Percentiles rank a stretch among this genome's conserved stretches.
Conservation (phyloP, 2,329 filamentous ascomycete species). For the Fragosphaeria purpurea region DNA sequence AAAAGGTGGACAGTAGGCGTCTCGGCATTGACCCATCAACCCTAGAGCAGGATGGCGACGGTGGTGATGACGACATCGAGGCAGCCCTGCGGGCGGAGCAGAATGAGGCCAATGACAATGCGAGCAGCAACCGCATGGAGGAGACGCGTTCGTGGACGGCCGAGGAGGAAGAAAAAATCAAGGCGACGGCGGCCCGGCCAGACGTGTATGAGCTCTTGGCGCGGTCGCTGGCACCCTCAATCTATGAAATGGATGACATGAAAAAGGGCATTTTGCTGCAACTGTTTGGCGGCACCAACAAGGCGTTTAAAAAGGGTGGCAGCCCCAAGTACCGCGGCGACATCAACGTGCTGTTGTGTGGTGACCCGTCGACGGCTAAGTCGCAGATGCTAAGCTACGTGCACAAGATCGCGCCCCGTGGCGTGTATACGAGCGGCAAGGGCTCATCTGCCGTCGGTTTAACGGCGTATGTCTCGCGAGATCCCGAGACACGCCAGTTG, state of each 20-base stretch:
- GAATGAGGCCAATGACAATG: conserved; percentile 29
- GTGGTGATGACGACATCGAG: conserved; percentile 52
- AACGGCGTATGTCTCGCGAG: conserved; percentile 70
- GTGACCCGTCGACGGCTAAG: conserved; percentile 93
- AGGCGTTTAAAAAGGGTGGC: conserved; percentile 91
- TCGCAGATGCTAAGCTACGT: conserved; percentile 92
- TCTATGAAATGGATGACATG: conserved; percentile 97
- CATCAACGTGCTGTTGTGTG: conserved; percentile 93
- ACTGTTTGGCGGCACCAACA: conserved; percentile 95
- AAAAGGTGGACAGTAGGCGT: conserved; percentile 92
- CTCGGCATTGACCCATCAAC: conserved; percentile 87
- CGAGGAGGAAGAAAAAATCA: conserved; percentile 86
- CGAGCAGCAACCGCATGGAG: conserved; percentile 65
- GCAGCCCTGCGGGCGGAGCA: conserved; percentile 35
- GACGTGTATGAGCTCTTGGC: conserved; percentile 92
- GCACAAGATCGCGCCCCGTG: conserved; percentile 91
- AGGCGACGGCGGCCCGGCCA: conserved; percentile 62
- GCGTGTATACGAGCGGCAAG: conserved; percentile 72
- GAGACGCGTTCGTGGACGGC: conserved; percentile 73
- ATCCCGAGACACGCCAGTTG: conserved; percentile 70
- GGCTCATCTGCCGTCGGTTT: conserved; percentile 74
- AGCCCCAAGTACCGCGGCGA: conserved; percentile 94
- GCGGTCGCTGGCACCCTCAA: conserved; percentile 82
- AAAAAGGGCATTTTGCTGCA: conserved; percentile 98
- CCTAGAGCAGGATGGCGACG: conserved; percentile 61